These are phyloP conservation scores for Cantharellus cinnabarinus DNA, from an alignment of 768 basidiomycete genomes.

Conservation along the genomic window DNA sequence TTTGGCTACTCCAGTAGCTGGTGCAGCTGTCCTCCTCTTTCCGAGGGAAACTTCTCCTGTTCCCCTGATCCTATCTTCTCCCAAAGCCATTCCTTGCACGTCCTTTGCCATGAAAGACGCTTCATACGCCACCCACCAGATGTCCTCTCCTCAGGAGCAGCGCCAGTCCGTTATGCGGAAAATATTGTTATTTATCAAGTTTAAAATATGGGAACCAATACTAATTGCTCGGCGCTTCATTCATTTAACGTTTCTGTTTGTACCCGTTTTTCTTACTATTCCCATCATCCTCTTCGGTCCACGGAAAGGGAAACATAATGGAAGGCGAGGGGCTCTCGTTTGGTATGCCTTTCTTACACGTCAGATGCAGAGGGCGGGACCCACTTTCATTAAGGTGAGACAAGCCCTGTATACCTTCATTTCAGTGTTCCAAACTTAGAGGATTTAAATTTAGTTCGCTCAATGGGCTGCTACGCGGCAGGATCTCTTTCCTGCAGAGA, in stretches of 20 bases:
- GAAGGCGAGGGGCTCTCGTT: slow-evolving; percentile 81
- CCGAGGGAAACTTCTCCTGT: slow-evolving; percentile 25
- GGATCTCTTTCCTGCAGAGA: slow-evolving; percentile 72
- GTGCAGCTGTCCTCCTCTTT: background rate
- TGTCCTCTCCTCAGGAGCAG: slow-evolving; percentile 51
- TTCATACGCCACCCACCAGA: slow-evolving; percentile 12
- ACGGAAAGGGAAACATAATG: slow-evolving; percentile 23
- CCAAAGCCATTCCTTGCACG: slow-evolving; percentile 27
- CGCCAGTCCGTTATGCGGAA: slow-evolving; percentile 27
- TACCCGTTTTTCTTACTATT: slow-evolving; percentile 63
- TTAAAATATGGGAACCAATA: slow-evolving; percentile 64
- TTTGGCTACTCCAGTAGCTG: background rate
- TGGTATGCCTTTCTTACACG: slow-evolving; percentile 83
- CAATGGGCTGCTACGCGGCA: slow-evolving; percentile 97
- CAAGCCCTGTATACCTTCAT: background rate
- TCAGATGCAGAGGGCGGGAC: slow-evolving; percentile 88
- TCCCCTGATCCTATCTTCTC: slow-evolving; percentile 30
- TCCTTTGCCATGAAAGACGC: slow-evolving; percentile 11
- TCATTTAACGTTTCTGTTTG: slow-evolving; percentile 61
- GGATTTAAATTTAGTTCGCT: slow-evolving; percentile 41
- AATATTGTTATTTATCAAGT: slow-evolving; percentile 28
- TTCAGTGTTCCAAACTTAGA: background rate
- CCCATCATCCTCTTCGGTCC: slow-evolving; percentile 66
- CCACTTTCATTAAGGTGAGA: slow-evolving; percentile 85
- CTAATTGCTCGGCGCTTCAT: slow-evolving; percentile 68